Evolutionary conservation across 768 basidiomycete genomes (phyloP).

Genomic region (Rhodocollybia butyracea): DNA sequence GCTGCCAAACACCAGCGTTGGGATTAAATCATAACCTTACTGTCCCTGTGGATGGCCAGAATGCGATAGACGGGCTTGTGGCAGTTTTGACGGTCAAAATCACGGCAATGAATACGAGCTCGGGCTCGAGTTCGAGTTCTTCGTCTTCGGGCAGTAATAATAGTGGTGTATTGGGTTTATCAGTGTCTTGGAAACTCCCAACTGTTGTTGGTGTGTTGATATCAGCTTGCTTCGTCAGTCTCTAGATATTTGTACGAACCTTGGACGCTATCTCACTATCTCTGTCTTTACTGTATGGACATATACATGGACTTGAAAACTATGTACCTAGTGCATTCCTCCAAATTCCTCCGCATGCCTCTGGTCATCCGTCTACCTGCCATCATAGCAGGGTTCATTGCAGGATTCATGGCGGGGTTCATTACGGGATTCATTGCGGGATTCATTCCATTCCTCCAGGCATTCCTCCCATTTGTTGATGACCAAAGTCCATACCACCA

Average conservation of each 20-base stretch:
- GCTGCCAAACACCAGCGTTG: constrained; percentile 63
- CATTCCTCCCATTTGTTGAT: constrained; percentile 19
- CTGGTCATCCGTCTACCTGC: constrained; percentile 3
- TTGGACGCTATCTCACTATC: too few relatives aligned
- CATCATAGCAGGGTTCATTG: constrained; percentile 20
- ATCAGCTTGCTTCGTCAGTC: neutral
- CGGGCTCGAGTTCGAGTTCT: neutral
- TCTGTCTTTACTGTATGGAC: neutral
- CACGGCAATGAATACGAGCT: neutral
- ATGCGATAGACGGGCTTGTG: constrained; percentile 79
- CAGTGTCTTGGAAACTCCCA: neutral
- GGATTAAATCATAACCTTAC: constrained; percentile 62
- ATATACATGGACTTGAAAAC: too few relatives aligned
- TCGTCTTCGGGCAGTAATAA: neutral
- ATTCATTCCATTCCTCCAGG: constrained; percentile 32
- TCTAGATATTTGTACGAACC: neutral
- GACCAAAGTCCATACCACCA: constrained; percentile 21
- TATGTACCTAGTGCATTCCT: constrained; percentile 1
- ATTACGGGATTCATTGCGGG: too few relatives aligned
- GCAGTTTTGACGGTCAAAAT: constrained; percentile 47
- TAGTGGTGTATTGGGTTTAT: neutral
- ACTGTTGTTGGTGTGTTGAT: neutral
- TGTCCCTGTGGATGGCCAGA: constrained; percentile 45
- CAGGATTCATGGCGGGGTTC: too few relatives aligned
- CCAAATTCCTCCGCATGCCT: constrained; percentile 7